phyloP scores from a whole-genome alignment of 2,329 filamentous ascomycete genomes.

The Thelonectria blattea region DNA sequence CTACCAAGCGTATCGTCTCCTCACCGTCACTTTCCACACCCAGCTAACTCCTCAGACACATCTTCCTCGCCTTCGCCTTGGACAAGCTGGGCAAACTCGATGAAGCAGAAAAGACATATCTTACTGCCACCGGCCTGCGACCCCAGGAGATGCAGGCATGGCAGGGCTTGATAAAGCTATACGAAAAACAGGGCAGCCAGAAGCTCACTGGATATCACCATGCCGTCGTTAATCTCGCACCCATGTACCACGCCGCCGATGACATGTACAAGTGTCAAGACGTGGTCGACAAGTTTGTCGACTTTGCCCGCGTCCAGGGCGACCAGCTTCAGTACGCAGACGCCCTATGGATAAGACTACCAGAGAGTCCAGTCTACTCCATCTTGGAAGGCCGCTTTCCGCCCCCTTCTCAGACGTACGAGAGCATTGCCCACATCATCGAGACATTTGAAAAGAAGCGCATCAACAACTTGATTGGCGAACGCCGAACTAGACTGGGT shows the following conservation, averaged over 20 bases:
- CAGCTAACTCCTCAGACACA: conserved; percentile 57
- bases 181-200: conserved; percentile 74
- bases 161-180: conserved; percentile 87
- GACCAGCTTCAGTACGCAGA: conserved; percentile 75
- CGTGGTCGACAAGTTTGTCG: conserved; percentile 79
- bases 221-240: conserved; percentile 74
- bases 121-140: conserved; percentile 72
- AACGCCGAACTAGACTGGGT: conserved; percentile 85
- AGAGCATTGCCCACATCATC: conserved; percentile 79
- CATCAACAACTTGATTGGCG: conserved; percentile 88
- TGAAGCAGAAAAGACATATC: conserved; percentile 79
- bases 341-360: conserved; percentile 77
- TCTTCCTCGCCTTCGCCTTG: conserved; percentile 86
- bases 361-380: conserved; percentile 79
- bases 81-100: conserved; percentile 76
- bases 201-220: conserved; percentile 77
- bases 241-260: conserved; percentile 72
- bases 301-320: conserved; percentile 75
- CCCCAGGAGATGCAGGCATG: conserved; percentile 82
- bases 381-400: conserved; percentile 84
- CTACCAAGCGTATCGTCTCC: conserved; percentile 71
- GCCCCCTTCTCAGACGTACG: conserved; percentile 80
- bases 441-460: conserved; percentile 87
- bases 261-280: conserved; percentile 68
- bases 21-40: conserved; percentile 19